Evolutionary conservation across 768 basidiomycete genomes (phyloP).

Genomic region (Termitomyces sp.): DNA sequence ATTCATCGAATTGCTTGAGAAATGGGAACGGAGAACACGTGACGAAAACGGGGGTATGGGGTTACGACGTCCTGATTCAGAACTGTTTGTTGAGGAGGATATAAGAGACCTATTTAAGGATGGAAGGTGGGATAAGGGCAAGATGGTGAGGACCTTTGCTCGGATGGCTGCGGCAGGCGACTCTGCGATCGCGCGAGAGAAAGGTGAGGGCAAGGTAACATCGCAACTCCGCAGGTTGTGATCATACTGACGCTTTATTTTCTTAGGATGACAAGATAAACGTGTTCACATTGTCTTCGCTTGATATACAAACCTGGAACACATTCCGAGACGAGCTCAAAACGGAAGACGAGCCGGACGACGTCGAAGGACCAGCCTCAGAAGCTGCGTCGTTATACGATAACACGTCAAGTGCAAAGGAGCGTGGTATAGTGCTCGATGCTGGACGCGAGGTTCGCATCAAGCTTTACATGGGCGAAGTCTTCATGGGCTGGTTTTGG

Average conservation of each 20-base stretch:
- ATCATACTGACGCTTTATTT: background rate
- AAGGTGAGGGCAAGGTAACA: slow-evolving; percentile 29
- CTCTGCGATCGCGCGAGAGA: slow-evolving; percentile 19
- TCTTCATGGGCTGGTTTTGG: slow-evolving; percentile 85
- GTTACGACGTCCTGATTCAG: slow-evolving; percentile 26
- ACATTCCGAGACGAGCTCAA: slow-evolving; percentile 31
- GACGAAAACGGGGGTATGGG: slow-evolving; percentile 32
- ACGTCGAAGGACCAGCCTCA: slow-evolving; percentile 26
- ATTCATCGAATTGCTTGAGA: slow-evolving; percentile 58
- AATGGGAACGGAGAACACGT: slow-evolving; percentile 55
- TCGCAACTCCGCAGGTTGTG: background rate
- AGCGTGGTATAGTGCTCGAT: slow-evolving; percentile 53
- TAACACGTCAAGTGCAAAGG: slow-evolving; percentile 21
- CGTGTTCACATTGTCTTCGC: slow-evolving; percentile 41
- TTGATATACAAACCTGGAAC: slow-evolving; percentile 40
- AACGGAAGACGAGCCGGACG: slow-evolving; percentile 17
- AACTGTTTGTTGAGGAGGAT: slow-evolving; percentile 29
- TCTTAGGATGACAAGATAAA: slow-evolving; percentile 35
- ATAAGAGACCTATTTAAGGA: slow-evolving; percentile 41
- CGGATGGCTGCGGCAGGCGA: slow-evolving; percentile 42
- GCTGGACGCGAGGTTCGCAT: slow-evolving; percentile 63
- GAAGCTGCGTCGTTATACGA: slow-evolving; percentile 44
- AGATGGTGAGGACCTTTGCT: slow-evolving; percentile 79
- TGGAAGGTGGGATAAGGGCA: slow-evolving; percentile 63
- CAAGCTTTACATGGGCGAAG: slow-evolving; percentile 72